A percentile compares a stretch with the other conserved stretches of the same genome.
phyloP scores from a whole-genome alignment of 495 filamentous ascomycete species.

The Barbatosphaeria neglecta region DNA sequence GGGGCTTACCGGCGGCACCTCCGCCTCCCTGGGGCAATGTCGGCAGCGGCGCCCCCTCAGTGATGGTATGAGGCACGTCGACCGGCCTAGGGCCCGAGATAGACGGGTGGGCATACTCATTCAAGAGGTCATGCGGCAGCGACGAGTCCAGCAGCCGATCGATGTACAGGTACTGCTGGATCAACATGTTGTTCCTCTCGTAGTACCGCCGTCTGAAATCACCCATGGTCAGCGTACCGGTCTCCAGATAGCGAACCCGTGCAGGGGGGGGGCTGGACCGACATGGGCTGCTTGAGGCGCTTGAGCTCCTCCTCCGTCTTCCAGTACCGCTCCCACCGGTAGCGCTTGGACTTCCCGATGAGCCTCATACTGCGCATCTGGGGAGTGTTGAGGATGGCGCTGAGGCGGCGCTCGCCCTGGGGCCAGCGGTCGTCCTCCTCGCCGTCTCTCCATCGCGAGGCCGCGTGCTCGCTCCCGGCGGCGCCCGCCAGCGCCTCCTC shows the following conservation, averaged over 20 bases:
- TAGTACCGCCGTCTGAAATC: constrained; percentile 59
- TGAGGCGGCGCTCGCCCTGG: constrained; percentile 38
- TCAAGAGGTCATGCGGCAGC: constrained; percentile 70
- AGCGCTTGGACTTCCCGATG: constrained; percentile 65
- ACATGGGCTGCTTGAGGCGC: constrained; percentile 52
- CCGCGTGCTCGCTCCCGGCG: background rate
- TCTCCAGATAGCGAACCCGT: background rate
- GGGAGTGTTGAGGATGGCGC: constrained; percentile 47
- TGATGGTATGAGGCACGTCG: constrained; percentile 45
- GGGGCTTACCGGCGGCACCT: background rate
- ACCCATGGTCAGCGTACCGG: background rate
- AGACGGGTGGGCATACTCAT: constrained; percentile 61
- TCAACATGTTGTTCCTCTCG: constrained; percentile 66
- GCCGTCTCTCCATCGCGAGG: constrained; percentile 2
- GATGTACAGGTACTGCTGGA: constrained; percentile 84
- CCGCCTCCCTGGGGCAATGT: background rate
- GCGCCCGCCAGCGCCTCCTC: constrained; percentile 8
- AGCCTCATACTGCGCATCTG: constrained; percentile 67
- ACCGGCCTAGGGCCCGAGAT: constrained; percentile 27
- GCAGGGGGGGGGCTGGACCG: constrained; percentile 9
- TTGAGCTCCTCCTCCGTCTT: constrained; percentile 56
- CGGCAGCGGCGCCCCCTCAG: constrained; percentile 27
- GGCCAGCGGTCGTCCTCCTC: constrained; percentile 24
- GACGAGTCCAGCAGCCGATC: constrained; percentile 85
- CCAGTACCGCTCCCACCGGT: constrained; percentile 65